These are phyloP conservation scores for Blastobotrys attinorum DNA, from an alignment of 805 yeast genomes.

Conservation along the genomic window DNA sequence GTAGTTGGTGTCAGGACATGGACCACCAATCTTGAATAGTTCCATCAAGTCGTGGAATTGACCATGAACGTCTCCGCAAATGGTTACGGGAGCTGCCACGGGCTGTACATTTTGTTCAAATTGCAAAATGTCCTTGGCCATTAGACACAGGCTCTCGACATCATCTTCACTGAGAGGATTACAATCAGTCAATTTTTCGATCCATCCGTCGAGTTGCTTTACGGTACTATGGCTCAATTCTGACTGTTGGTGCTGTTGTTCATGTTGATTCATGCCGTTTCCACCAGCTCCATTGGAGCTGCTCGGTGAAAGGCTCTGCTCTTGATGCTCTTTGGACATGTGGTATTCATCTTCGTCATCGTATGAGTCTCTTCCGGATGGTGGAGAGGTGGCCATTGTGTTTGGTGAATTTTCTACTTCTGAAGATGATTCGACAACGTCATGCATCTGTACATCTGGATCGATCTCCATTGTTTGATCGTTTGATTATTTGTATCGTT, in stretches of 20 bases:
- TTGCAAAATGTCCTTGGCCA: conserved; percentile 85
- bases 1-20: conserved; percentile 88
- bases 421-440: conserved; percentile 18
- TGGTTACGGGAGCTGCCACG: conserved; percentile 89
- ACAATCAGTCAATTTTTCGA: conserved; percentile 71
- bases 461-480: conserved; percentile 31
- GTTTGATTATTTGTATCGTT: background rate
- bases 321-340: too few species aligned
- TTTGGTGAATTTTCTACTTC: too few species aligned
- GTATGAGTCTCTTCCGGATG: too few species aligned
- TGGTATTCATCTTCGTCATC: too few species aligned
- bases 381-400: too few species aligned
- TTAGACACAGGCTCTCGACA: conserved; percentile 70
- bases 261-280: background rate
- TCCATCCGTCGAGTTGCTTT: conserved; percentile 82
- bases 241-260: conserved; percentile 14
- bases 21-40: conserved; percentile 90
- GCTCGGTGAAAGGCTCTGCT: too few species aligned
- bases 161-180: conserved; percentile 80
- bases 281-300: too few species aligned
- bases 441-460: conserved; percentile 34
- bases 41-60: conserved; percentile 96
- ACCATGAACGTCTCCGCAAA: conserved; percentile 96
- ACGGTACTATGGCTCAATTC: conserved; percentile 42
- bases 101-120: conserved; percentile 94